These are phyloP conservation scores for Orychophragmus violaceus DNA, from an alignment of 345 rosid species.

Conservation along the genomic window DNA sequence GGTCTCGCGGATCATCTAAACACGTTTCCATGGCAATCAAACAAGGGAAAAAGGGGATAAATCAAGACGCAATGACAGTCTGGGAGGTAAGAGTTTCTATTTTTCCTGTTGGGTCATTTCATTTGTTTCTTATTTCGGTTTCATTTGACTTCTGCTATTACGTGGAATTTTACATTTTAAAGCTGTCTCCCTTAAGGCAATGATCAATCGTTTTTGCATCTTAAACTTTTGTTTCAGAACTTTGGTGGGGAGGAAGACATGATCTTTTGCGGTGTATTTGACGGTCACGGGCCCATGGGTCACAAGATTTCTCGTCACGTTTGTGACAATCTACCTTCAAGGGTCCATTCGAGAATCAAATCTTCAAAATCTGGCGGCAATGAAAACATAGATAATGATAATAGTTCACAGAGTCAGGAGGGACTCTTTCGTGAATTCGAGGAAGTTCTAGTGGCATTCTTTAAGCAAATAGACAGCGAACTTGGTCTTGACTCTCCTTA, in stretches of 20 bases:
- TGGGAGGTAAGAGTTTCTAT: slow-evolving; percentile 71
- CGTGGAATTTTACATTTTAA: background rate
- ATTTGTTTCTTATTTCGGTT: background rate
- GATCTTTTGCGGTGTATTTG: slow-evolving; percentile 88
- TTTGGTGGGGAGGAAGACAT: slow-evolving; percentile 62
- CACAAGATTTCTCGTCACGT: slow-evolving; percentile 67
- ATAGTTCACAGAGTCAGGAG: slow-evolving; percentile 24
- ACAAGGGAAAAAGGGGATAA: slow-evolving; percentile 75
- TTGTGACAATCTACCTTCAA: slow-evolving; percentile 61
- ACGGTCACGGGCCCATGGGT: slow-evolving; percentile 92
- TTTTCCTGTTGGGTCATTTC: background rate
- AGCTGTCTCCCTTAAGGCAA: background rate
- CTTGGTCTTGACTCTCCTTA: slow-evolving; percentile 48
- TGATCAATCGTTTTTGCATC: slow-evolving; percentile 10
- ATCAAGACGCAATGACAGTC: slow-evolving; percentile 88
- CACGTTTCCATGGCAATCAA: slow-evolving; percentile 63
- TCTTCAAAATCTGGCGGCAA: slow-evolving; percentile 20
- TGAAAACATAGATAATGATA: slow-evolving; percentile 11
- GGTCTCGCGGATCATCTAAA: slow-evolving; percentile 55
- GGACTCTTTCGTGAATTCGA: slow-evolving; percentile 18
- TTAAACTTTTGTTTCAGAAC: slow-evolving; percentile 37
- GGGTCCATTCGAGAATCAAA: slow-evolving; percentile 51
- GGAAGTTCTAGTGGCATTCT: slow-evolving; percentile 34
- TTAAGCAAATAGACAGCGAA: slow-evolving; percentile 66
- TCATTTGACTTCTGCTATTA: background rate